Evolutionary conservation across 2,329 filamentous ascomycete species (phyloP).

Genomic region (Drechslera avenae): DNA sequence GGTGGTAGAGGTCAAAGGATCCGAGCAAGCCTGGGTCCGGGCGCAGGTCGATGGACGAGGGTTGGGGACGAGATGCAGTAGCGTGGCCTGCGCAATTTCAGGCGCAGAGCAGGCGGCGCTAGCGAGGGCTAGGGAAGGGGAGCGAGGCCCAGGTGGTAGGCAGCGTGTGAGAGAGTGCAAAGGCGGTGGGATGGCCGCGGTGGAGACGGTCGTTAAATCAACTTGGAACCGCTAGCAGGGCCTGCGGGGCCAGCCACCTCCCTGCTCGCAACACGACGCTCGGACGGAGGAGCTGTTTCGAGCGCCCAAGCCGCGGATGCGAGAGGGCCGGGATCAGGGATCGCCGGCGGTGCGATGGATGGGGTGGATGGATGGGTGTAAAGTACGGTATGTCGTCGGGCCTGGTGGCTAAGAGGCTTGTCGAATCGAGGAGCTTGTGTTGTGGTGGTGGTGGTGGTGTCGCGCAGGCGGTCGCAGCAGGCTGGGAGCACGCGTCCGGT

Average conservation of each 20-base stretch:
- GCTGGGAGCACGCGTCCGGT: constrained; percentile 10
- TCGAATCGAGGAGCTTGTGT: not conserved
- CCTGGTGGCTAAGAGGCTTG: not conserved
- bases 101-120: constrained; percentile 25
- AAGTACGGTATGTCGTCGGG: not conserved
- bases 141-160: constrained; percentile 8
- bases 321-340: constrained; percentile 35
- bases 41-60: constrained; percentile 35
- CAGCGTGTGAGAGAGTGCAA: constrained; percentile 14
- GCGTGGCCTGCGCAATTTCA: constrained; percentile 48
- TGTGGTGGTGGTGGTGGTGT: not conserved
- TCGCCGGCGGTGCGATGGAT: constrained; percentile 18
- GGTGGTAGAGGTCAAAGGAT: constrained; percentile 40
- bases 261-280: constrained; percentile 39
- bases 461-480: constrained; percentile 1
- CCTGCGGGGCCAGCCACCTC: constrained; percentile 39
- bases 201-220: constrained; percentile 47
- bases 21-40: constrained; percentile 40
- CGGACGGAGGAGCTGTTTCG: constrained; percentile 37
- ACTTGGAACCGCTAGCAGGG: constrained; percentile 46
- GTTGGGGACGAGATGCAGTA: constrained; percentile 40
- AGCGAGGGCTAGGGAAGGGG: constrained; percentile 15
- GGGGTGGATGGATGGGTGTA: not conserved
- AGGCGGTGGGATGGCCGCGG: constrained; percentile 29
- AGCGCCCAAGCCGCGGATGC: constrained; percentile 35